Evolutionary conservation across 352 stramenopile species (phyloP).

Genomic region (Pythium periplocum): DNA sequence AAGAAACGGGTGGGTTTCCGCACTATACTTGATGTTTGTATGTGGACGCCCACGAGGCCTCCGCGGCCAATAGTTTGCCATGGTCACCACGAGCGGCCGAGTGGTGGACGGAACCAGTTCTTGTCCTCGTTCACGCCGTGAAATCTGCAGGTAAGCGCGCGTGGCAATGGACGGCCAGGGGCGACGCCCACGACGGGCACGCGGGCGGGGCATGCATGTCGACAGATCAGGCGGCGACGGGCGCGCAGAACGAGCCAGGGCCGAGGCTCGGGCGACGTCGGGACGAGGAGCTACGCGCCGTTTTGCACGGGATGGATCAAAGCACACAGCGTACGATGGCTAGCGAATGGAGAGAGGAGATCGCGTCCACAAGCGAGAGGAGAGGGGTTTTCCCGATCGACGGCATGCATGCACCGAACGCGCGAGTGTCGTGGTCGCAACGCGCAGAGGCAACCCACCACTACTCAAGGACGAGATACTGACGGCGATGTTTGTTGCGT

Average conservation of each 20-base stretch:
- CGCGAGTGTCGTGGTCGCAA: too few species aligned
- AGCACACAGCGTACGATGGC: too few species aligned
- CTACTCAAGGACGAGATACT: constrained; percentile 1
- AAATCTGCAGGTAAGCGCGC: constrained; percentile 23
- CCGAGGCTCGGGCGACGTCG: not conserved
- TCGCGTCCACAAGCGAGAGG: too few species aligned
- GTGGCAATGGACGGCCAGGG: not conserved
- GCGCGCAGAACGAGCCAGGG: not conserved
- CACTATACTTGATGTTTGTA: constrained; percentile 54
- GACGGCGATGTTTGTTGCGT: constrained; percentile 15
- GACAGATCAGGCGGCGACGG: not conserved
- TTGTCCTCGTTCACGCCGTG: constrained; percentile 29
- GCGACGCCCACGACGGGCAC: not conserved
- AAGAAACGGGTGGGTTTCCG: constrained; percentile 1
- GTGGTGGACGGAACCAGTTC: constrained; percentile 42
- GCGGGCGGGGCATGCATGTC: not conserved
- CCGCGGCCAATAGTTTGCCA: constrained; percentile 79
- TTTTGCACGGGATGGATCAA: too few species aligned
- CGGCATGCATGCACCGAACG: too few species aligned
- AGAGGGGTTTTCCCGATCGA: too few species aligned
- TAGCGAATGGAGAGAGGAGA: too few species aligned
- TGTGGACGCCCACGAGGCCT: constrained; percentile 29
- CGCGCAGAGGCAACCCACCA: not conserved
- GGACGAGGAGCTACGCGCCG: too few species aligned
- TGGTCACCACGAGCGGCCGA: constrained; percentile 15